phyloP scores from a whole-genome alignment of 345 rosid genomes.

The Corymbia maculata region DNA sequence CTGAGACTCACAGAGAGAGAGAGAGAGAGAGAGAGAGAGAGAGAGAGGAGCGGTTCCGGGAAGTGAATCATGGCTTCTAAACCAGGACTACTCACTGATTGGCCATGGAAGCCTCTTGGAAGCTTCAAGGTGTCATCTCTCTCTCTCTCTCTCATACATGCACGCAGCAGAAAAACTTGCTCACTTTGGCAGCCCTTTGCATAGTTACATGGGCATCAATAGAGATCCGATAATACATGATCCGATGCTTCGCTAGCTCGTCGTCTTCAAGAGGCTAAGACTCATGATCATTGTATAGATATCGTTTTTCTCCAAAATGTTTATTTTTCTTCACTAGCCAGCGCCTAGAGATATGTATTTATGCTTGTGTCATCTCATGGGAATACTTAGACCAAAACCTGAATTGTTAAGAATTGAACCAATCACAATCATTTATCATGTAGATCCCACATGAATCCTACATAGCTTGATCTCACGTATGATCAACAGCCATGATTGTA shows the following conservation, averaged over 20 bases:
- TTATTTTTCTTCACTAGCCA: background rate
- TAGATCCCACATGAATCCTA: background rate
- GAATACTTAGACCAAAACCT: background rate
- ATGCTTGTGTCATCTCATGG: background rate
- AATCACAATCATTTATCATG: background rate
- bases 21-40: background rate
- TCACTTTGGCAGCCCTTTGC: background rate
- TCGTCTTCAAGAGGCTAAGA: background rate
- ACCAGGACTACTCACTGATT: constrained; percentile 56
- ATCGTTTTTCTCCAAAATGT: background rate
- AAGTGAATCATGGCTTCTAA: constrained; percentile 37
- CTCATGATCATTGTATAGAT: background rate
- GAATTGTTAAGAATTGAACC: background rate
- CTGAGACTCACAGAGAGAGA: background rate
- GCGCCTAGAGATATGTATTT: background rate
- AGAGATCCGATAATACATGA: background rate
- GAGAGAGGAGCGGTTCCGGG: background rate
- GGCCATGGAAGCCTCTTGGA: constrained; percentile 69
- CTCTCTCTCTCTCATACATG: background rate
- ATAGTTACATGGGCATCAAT: background rate
- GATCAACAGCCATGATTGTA: background rate
- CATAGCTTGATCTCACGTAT: background rate
- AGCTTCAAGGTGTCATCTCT: constrained; percentile 29
- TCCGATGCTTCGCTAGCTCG: background rate
- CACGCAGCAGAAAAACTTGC: background rate